phyloP scores from a whole-genome alignment of 1,284 basidiomycete species.

The Tremellales sp. region DNA sequence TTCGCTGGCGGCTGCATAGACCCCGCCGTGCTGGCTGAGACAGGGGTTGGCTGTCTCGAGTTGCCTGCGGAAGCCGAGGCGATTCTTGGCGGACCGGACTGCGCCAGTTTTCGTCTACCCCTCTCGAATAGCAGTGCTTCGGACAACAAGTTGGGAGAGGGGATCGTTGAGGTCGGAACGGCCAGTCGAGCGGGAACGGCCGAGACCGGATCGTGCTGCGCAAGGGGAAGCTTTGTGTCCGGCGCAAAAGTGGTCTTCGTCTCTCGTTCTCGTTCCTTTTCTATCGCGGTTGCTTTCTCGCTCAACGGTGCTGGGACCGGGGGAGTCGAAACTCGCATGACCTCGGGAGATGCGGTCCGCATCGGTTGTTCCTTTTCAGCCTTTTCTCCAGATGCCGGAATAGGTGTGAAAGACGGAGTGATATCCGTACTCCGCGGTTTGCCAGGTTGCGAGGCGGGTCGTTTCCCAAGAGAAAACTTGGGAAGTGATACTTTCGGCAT shows the following conservation, averaged over 20 bases:
- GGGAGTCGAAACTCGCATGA: not conserved
- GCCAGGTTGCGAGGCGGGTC: conserved; percentile 27
- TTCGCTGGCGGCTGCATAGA: not conserved
- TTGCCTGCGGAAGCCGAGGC: conserved; percentile 1
- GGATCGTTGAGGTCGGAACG: conserved; percentile 7
- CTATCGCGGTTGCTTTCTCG: not conserved
- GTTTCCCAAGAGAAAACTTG: conserved; percentile 25
- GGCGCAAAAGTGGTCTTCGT: not conserved
- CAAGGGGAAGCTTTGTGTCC: conserved; percentile 4
- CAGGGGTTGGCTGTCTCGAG: conserved; percentile 15
- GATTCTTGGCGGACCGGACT: conserved; percentile 6
- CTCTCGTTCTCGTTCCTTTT: conserved; percentile 7
- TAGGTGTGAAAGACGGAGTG: conserved; percentile 3
- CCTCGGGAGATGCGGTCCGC: conserved; percentile 7
- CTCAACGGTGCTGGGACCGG: not conserved
- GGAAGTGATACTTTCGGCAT: conserved; percentile 29
- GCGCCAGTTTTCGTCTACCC: conserved; percentile 14
- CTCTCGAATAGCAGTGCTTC: conserved; percentile 30
- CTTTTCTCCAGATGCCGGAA: not conserved
- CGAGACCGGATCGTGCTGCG: conserved; percentile 11
- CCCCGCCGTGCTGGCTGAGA: not conserved
- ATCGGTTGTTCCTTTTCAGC: not conserved
- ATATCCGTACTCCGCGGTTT: conserved; percentile 12
- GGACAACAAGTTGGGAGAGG: conserved; percentile 13
- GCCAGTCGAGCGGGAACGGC: conserved; percentile 20